phyloP scores from a whole-genome alignment of 768 basidiomycete genomes.

The Leucocoprinus sp. region DNA sequence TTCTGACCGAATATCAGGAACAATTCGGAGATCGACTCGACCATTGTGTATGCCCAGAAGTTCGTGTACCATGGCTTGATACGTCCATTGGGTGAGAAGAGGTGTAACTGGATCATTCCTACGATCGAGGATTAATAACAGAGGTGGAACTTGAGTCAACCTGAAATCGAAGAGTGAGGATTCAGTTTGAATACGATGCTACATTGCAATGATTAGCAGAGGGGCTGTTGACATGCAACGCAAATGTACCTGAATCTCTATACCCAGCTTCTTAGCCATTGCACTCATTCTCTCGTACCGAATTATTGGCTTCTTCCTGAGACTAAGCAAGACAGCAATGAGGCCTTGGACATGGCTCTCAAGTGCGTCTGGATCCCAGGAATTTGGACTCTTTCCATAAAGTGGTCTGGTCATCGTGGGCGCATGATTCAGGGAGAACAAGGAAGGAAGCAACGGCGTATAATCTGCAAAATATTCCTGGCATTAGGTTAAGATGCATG shows the following conservation, averaged over 20 bases:
- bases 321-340: slow-evolving; percentile 77
- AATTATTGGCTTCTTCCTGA: slow-evolving; percentile 94
- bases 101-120: slow-evolving; percentile 97
- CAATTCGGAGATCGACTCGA: slow-evolving; percentile 73
- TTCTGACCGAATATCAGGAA: slow-evolving; percentile 83
- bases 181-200: slow-evolving; percentile 80
- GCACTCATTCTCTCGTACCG: slow-evolving; percentile 90
- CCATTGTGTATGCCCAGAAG: slow-evolving; percentile 90
- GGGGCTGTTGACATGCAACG: neutral
- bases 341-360: slow-evolving; percentile 76
- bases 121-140: slow-evolving; percentile 88
- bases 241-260: slow-evolving; percentile 68
- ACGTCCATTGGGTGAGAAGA: slow-evolving; percentile 95
- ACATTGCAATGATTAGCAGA: slow-evolving; percentile 6
- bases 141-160: slow-evolving; percentile 76
- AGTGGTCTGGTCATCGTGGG: slow-evolving; percentile 57
- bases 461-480: slow-evolving; percentile 99
- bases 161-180: slow-evolving; percentile 88
- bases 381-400: slow-evolving; percentile 62
- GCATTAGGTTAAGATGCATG: neutral
- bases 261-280: slow-evolving; percentile 85
- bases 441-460: slow-evolving; percentile 72
- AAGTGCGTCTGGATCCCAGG: slow-evolving; percentile 71
- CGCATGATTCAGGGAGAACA: slow-evolving; percentile 80
- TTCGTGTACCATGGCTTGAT: slow-evolving; percentile 99